Base-by-base conservation (phyloP, 1,284 basidiomycete species). In the Ustilago tritici region DNA sequence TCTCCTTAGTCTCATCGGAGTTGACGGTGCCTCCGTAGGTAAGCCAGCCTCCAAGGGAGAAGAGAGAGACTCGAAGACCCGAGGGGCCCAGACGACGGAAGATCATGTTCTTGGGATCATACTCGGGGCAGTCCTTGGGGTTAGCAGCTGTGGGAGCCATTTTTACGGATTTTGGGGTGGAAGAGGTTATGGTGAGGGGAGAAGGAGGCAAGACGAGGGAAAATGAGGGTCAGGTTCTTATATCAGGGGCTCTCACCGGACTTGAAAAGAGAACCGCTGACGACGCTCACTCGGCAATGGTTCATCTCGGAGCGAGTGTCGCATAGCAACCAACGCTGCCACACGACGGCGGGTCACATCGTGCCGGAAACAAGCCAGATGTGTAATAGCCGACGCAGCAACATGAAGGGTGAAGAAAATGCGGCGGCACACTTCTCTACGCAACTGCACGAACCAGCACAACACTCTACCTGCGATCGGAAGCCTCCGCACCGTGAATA, bases 101-200 rank as follows among this genome's bases (percentile, higher is more conserved):
- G 56, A 64, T 52, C 80, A 83, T 83, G 69, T 82, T 79, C 61
- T 82, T 83, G 34, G 76, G 82, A 63, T 82, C 80, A 65, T 78
- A 78, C 61, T 56, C 69, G 58, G 76, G 76, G 59, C 69, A 76
- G 65, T 76, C 69, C 49, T 76, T 76, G 50, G 74, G 74, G 53
- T 76, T 76, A 41, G 74, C 74, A 65, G 74, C 74, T 31, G 68
- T 76, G n/a, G 74, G 74, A 52, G 74, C 74, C 74, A 76, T 76
- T 52, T 61, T 76, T 17, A 36, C 41, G 15, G 53, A 19, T 46
- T n/a, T 11, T 5, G 31, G 28, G 23, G 14, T 11, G 19, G 17
- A 19, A 32, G 19, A 28, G 47, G 47, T 55, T 35, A 15, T 34
- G 3, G 40, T 41, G n/a, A n/a, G 17, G 23, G 34, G 53, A 10